A percentile compares a stretch with the other conserved stretches of the same genome.
Evolutionary conservation across 2,329 filamentous ascomycete species (phyloP).

Genomic region (Sporothrix humicola): DNA sequence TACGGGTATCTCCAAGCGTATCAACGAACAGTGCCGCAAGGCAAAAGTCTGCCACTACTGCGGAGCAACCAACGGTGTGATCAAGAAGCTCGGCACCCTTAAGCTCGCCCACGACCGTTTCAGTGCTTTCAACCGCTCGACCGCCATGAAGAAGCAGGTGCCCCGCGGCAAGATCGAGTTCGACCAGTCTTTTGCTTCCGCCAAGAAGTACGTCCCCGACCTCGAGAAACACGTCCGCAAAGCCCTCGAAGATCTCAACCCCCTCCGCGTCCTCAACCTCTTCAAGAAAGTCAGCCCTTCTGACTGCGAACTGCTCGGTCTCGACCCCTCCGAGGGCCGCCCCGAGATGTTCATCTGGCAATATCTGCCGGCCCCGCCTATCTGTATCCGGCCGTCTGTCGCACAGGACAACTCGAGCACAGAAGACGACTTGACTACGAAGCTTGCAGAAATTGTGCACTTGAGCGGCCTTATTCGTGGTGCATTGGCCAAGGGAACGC

Average conservation of each 20-base stretch:
- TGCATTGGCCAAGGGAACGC: constrained; percentile 80
- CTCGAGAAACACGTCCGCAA: constrained; percentile 90
- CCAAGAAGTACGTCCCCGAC: constrained; percentile 77
- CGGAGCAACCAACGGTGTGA: constrained; percentile 81
- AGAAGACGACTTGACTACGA: constrained; percentile 95
- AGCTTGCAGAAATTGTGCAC: constrained; percentile 94
- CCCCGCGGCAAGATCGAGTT: constrained; percentile 84
- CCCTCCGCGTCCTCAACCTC: constrained; percentile 83
- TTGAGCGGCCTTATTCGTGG: constrained; percentile 87
- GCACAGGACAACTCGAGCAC: constrained; percentile 91
- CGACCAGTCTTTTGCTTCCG: constrained; percentile 81
- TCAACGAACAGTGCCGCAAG: constrained; percentile 90
- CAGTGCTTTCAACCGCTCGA: constrained; percentile 84
- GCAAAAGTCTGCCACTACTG: constrained; percentile 82
- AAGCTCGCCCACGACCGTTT: constrained; percentile 97
- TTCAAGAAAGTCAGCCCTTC: constrained; percentile 84
- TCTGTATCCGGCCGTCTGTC: constrained; percentile 92
- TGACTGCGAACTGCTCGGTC: constrained; percentile 89
- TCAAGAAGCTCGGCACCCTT: constrained; percentile 88
- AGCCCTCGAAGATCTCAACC: constrained; percentile 92
- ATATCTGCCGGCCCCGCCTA: constrained; percentile 89
- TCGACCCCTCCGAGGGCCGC: constrained; percentile 83
- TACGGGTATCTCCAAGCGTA: constrained; percentile 81
- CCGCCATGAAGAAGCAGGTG: constrained; percentile 79
- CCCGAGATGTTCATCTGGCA: constrained; percentile 99